Conservation (phyloP, 2,329 filamentous ascomycete species). For the Fusarium pseudocircinatum region DNA sequence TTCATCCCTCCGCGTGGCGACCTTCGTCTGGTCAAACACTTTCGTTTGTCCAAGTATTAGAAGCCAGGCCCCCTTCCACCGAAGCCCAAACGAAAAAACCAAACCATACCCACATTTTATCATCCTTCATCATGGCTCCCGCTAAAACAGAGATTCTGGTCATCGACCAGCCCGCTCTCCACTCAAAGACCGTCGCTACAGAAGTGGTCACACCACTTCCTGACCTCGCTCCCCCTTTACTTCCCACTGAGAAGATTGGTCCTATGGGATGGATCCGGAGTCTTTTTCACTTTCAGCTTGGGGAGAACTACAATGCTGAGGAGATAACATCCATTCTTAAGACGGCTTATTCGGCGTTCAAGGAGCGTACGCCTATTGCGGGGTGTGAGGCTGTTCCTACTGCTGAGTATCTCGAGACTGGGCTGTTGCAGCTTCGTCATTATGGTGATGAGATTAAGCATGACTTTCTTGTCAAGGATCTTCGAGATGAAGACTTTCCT, state of each 20-base stretch:
- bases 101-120: neutral
- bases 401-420: neutral
- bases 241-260: constrained; percentile 14
- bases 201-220: neutral
- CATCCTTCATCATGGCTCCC: constrained; percentile 6
- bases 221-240: constrained; percentile 13
- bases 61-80: neutral
- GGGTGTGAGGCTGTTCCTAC: constrained; percentile 8
- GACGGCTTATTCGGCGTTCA: neutral
- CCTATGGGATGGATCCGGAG: constrained; percentile 15
- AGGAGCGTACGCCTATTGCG: constrained; percentile 1
- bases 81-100: neutral
- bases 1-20: neutral
- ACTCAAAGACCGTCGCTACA: neutral
- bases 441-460: constrained; percentile 17
- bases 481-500: constrained; percentile 1
- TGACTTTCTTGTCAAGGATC: constrained; percentile 14
- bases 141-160: neutral
- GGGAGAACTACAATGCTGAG: neutral
- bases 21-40: neutral
- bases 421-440: constrained; percentile 4
- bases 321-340: neutral
- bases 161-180: neutral
- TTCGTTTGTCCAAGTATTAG: constrained; percentile 4
- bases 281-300: constrained; percentile 9